Evolutionary conservation across 1,139 yeast genomes (phyloP).

Genomic region (Yamadazyma diddensiae): DNA sequence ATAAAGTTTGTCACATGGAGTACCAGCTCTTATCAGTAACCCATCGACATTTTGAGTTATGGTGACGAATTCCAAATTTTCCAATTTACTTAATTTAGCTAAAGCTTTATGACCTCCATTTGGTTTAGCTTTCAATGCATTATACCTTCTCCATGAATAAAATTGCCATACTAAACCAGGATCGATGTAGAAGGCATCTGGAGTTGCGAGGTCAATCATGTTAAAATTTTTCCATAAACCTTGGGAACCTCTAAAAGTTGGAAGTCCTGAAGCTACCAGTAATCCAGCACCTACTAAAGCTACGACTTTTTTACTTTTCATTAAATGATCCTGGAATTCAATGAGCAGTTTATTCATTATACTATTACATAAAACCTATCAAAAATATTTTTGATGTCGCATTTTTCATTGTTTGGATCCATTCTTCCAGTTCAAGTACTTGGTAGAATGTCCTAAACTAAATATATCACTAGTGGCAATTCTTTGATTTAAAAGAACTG

Average conservation of each 20-base stretch:
- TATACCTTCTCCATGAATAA: slow-evolving; percentile 65
- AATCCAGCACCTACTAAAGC: slow-evolving; percentile 87
- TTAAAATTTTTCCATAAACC: slow-evolving; percentile 80
- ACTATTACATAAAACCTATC: slow-evolving; percentile 1
- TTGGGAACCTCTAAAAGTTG: slow-evolving; percentile 69
- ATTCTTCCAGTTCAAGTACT: slow-evolving; percentile 66
- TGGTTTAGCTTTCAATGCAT: slow-evolving; percentile 66
- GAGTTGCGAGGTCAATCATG: slow-evolving; percentile 83
- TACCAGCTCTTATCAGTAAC: slow-evolving; percentile 62
- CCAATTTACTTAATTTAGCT: slow-evolving; percentile 42
- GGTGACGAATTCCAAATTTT: slow-evolving; percentile 45
- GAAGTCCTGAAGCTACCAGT: slow-evolving; percentile 73
- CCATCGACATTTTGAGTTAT: slow-evolving; percentile 87
- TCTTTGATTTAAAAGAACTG: slow-evolving; percentile 55
- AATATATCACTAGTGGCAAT: slow-evolving; percentile 26
- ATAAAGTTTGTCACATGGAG: slow-evolving; percentile 45
- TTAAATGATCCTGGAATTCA: slow-evolving; percentile 59
- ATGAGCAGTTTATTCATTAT: slow-evolving; percentile 11
- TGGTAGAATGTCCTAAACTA: slow-evolving; percentile 64
- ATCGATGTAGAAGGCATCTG: slow-evolving; percentile 80
- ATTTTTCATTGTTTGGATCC: not conserved
- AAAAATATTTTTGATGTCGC: not conserved
- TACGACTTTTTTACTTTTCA: slow-evolving; percentile 53
- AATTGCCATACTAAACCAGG: slow-evolving; percentile 92
- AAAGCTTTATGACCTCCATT: slow-evolving; percentile 71